Conservation (phyloP, 148 eudicot genomes). For the Persicaria tinctoria region DNA sequence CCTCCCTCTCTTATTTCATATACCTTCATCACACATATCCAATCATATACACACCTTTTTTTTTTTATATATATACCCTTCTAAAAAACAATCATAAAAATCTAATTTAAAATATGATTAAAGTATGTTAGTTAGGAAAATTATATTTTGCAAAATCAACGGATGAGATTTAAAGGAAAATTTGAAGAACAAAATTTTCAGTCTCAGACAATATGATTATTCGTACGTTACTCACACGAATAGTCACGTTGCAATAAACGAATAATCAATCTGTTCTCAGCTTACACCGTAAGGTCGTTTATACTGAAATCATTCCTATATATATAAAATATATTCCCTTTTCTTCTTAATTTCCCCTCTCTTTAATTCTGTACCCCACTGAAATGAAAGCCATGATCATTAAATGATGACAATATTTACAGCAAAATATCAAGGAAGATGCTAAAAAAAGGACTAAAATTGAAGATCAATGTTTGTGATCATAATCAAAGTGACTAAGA, state of each 20-base stretch:
- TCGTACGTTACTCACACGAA: too few relatives aligned
- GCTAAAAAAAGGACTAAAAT: neutral
- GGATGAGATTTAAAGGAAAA: too few relatives aligned
- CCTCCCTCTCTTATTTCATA: neutral
- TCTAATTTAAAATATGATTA: too few relatives aligned
- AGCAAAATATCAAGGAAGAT: neutral
- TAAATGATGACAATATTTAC: neutral
- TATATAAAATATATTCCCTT: neutral
- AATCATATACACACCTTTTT: constrained; percentile 9
- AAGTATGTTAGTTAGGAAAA: too few relatives aligned
- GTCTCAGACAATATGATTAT: too few relatives aligned
- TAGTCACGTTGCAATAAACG: too few relatives aligned
- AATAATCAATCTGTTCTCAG: too few relatives aligned
- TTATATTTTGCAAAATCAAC: too few relatives aligned
- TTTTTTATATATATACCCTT: neutral
- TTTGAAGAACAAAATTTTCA: too few relatives aligned
- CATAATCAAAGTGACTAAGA: constrained; percentile 8
- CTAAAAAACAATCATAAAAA: too few relatives aligned
- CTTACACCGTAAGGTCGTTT: too few relatives aligned
- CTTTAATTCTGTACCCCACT: constrained; percentile 10
- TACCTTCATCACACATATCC: neutral
- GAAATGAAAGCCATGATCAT: neutral
- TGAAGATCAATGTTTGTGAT: constrained; percentile 1
- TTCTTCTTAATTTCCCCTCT: neutral
- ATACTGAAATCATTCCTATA: too few relatives aligned